Evolutionary conservation across 2,329 filamentous ascomycete genomes (phyloP), one percentile per base, ranked within the genome.

Genomic region (Tolypocladium ophioglossoides): DNA sequence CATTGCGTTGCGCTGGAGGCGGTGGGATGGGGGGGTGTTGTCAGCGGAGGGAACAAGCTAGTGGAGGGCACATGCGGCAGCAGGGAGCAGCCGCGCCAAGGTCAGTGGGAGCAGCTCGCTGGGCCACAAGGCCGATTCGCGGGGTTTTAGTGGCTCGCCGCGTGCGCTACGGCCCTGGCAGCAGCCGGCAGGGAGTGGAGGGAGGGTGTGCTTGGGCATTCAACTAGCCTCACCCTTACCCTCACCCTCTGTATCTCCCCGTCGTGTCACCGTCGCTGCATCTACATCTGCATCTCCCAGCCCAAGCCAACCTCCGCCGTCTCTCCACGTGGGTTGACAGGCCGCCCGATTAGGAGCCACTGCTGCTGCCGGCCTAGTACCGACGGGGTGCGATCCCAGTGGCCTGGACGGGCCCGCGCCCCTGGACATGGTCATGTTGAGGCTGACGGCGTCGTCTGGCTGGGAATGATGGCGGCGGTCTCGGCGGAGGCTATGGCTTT

Each of bases 81-180:
- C 44, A 1, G 44, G 40, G 24, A 18, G 7, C 16, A 16, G 16
- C 14, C 34, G 11, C n/a, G 22, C 24, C 3, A 27, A 2, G 22
- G 22, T 32, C 27, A 32, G 24, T 58, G 57, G 58, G 52, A 62
- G 61, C 54, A 52, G 57, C 53, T 53, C 56, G 50, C 57, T 51
- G 56, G 58, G 49, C 61, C 66, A 68, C 64, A 67, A 59, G 63
- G 64, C 57, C 53, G 39, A 50, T 62, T 58, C 59, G 60, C 56
- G 64, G 63, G 60, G 62, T 67, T 60, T 57, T 62, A 68, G 62
- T 68, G 66, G 66, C 60, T 59, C 52, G 30, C 22, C 9, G 51
- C 49, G n/a, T 3, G 27, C 41, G 49, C 37, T 11, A 46, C 39
- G 38, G 27, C 38, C 50, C 27, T 32, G 44, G 27, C 27, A n/a